Conservation (phyloP, 1,284 basidiomycete genomes). For the Dichomitus squalens region DNA sequence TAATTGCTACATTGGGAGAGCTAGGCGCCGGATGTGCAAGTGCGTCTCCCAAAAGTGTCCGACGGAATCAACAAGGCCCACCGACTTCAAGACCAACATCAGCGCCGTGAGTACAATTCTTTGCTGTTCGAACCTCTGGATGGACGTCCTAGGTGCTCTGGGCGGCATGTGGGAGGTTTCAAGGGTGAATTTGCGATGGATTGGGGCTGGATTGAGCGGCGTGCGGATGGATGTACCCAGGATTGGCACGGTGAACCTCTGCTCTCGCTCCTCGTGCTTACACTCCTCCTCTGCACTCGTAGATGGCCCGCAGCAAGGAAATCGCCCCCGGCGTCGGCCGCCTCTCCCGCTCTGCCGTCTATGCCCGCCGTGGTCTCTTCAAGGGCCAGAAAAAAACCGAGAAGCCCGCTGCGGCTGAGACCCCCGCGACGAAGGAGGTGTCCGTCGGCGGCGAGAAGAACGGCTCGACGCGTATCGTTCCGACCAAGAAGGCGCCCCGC, state of each 20-base stretch:
- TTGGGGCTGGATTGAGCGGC: conserved; percentile 39
- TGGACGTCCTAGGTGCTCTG: conserved; percentile 18
- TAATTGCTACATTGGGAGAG: conserved; percentile 11
- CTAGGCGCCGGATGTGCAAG: conserved; percentile 16
- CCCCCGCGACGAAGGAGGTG: conserved; percentile 77
- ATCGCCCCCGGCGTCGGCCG: conserved; percentile 85
- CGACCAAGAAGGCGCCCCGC: conserved; percentile 86
- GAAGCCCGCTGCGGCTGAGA: conserved; percentile 61
- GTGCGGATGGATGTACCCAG: conserved; percentile 38
- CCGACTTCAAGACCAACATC: conserved; percentile 43
- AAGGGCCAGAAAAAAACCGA: conserved; percentile 82
- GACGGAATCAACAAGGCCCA: conserved; percentile 27
- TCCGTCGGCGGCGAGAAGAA: conserved; percentile 90
- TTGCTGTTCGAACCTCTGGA: conserved; percentile 14
- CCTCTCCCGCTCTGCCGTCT: conserved; percentile 81
- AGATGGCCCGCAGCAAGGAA: conserved; percentile 95
- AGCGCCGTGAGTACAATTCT: conserved; percentile 22
- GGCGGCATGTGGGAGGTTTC: conserved; percentile 2
- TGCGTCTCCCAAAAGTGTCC: conserved; percentile 15
- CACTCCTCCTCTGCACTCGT: conserved; percentile 24
- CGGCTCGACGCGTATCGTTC: conserved; percentile 85
- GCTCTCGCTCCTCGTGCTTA: conserved; percentile 15
- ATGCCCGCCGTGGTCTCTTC: conserved; percentile 78
- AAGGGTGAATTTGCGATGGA: conserved; percentile 13
- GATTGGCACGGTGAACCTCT: conserved; percentile 18